These are phyloP conservation scores for Anthostomella pinea DNA, from an alignment of 2,329 filamentous ascomycete genomes.

Conservation along the genomic window DNA sequence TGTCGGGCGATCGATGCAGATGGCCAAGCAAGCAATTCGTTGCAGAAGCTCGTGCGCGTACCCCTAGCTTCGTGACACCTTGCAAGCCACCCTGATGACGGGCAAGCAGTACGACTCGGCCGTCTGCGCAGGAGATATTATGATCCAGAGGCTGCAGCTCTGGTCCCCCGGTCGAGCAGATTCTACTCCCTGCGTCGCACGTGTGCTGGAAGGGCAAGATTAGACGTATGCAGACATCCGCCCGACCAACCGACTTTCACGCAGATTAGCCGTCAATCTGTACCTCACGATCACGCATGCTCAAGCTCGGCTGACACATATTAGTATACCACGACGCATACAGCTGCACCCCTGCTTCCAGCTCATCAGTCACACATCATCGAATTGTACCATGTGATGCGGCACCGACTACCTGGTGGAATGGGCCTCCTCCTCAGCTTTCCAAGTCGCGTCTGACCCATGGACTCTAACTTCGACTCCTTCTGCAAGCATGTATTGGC, in stretches of 20 bases:
- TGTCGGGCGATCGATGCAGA: constrained; percentile 4
- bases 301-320: no score
- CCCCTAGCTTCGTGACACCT: constrained; percentile 8
- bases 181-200: constrained; percentile 15
- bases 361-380: no score
- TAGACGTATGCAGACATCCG: constrained; percentile 22
- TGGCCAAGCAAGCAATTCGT: not conserved
- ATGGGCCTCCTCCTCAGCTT: no score
- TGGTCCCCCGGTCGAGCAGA: constrained; percentile 2
- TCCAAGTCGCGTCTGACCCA: no score
- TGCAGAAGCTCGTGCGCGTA: not conserved
- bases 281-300: no score
- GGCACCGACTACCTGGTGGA: no score
- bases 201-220: constrained; percentile 14
- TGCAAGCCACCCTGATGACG: constrained; percentile 17
- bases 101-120: constrained; percentile 19
- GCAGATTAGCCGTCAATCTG: constrained; percentile 12
- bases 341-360: no score
- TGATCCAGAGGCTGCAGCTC: constrained; percentile 19
- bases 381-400: no score
- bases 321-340: no score
- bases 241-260: constrained; percentile 18
- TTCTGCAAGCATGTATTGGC: no score
- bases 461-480: no score
- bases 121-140: constrained; percentile 25